A percentile compares a stretch with the other conserved stretches of the same genome.
Conservation (phyloP, 2,329 filamentous ascomycete genomes). For the Trichoderma atrobrunneum region DNA sequence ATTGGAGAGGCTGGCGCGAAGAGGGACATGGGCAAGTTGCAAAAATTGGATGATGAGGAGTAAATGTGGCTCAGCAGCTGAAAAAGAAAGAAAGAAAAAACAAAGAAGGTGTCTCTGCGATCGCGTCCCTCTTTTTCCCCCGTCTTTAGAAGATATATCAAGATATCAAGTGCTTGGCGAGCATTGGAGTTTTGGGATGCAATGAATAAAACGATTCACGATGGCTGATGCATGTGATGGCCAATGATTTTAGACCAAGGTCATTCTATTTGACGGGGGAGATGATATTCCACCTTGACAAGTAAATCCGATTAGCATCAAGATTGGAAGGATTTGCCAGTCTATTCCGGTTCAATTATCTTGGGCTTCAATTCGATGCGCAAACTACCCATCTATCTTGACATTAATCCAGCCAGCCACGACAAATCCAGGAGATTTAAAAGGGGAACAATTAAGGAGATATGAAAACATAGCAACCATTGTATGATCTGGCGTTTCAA, state of each 20-base stretch:
- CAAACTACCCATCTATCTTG: neutral
- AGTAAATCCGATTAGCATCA: neutral
- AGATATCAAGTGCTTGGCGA: slow-evolving; percentile 2
- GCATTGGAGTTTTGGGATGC: slow-evolving; percentile 10
- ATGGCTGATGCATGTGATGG: neutral
- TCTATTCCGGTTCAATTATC: neutral
- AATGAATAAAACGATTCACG: neutral
- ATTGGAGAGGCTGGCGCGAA: slow-evolving; percentile 91
- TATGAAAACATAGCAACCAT: neutral
- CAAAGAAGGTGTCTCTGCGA: neutral
- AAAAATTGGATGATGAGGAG: slow-evolving; percentile 76
- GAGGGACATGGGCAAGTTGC: slow-evolving; percentile 87
- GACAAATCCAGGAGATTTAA: neutral
- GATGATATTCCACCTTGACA: neutral
- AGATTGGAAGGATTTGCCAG: no score
- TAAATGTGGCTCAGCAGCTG: neutral
- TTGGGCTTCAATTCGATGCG: neutral
- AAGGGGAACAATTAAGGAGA: neutral
- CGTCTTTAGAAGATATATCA: neutral
- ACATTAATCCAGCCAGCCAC: neutral
- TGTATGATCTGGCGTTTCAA: neutral
- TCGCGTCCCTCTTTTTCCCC: neutral
- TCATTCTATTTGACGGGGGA: neutral
- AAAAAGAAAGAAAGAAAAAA: neutral
- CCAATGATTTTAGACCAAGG: fast-evolving